Evolutionary conservation across 495 filamentous ascomycete genomes (phyloP), one percentile per base, ranked within the genome.

Genomic region (Letharia lupina): DNA sequence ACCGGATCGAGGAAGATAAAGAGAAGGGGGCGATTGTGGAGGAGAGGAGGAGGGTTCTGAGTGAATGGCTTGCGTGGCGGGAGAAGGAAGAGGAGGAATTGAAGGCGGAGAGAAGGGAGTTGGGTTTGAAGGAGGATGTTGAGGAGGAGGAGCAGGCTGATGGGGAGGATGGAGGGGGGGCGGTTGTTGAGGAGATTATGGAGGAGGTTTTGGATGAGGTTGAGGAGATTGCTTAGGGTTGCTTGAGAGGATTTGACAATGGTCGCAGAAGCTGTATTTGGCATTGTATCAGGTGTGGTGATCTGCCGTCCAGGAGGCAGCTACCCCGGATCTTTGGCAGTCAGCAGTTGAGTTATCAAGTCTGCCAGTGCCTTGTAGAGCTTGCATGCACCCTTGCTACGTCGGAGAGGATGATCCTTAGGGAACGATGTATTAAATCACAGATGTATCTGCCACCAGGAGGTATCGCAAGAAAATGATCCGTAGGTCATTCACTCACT

Each of bases 21-120:
- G 94, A 93, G 72, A 93, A 96, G 78, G 86, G 91, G 59, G 93
- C 91, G 62, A 90, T 98, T 45, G 89, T 98, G 63, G 92, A 98
- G 79, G 85, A 84, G 65, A 83, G 95, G 73, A 86, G 92, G 75
- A 82, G 89, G 67, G 74, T 92, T 58, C 84, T 98, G 70, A 86
- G 88, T 72, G 94, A 98, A 77, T 98, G 93, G 93, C 69, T 87
- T 47, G 88, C 87, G 64, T 98, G 92, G 92, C 79, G 91, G 70
- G 86, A 86, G 71, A 77, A 79, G 66, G 84, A 91, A 70, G 87
- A 88, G 77, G 84, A 86, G 72, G 86, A 96, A 70, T 72, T 95
- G 63, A 76, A 76, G 61, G 86, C 87, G 67, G 92, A 96, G 76
- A 82, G 89, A 64, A 80, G 81, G 59, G 85, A 79, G n/a, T 73